Base-by-base conservation (phyloP, 1,139 yeast species). In the Pichia kudriavzevii region DNA sequence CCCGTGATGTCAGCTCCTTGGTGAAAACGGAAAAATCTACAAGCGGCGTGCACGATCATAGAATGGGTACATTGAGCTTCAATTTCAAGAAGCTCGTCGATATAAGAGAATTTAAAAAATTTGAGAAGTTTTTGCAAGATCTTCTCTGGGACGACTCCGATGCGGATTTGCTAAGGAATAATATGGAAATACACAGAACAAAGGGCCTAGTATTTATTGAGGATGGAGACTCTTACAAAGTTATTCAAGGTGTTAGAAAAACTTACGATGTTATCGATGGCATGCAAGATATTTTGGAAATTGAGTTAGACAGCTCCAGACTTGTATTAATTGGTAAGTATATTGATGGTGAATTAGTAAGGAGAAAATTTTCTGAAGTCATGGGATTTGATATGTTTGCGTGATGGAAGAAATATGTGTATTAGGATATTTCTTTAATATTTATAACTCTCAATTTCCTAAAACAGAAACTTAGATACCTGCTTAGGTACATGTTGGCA, bases 171-270 rank as follows among this genome's bases (percentile, higher is more conserved):
- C 59, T 64, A 7, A 60, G 60, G 22, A 24, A 29, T 12, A 26
- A 22, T 2, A 65, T 72, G 4, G 96, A 87, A 47, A 66, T 91
- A 2, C 95, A 87, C 48, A 61, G 99, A 42, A 62, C 81, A 4
- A 91, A 93, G 53, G 98, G 96, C 1, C 58, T 84, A 7, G 47
- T 85, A 13, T 70, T 78, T 3, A 53, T 56, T 6, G 50, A 46
- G 2, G n/a, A n/a, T n/a, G n/a, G n/a, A n/a, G 54, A 54, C 3
- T 41, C 41, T 2, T 75, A 70, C n/a, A 64, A 71, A 41, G 87
- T 91, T 2, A 61, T 91, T n/a, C 98, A 91, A 55, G 97, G 94
- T 5, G 98, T 91, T 0, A 65, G 97, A 42, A 94, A 85, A 41
- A 84, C 95, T 0, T 91, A 85, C 56, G 98, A 91, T 44, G 66